Evolutionary conservation across 1,139 yeast genomes (phyloP).

Genomic region (Entelexis sorbosivorans): DNA sequence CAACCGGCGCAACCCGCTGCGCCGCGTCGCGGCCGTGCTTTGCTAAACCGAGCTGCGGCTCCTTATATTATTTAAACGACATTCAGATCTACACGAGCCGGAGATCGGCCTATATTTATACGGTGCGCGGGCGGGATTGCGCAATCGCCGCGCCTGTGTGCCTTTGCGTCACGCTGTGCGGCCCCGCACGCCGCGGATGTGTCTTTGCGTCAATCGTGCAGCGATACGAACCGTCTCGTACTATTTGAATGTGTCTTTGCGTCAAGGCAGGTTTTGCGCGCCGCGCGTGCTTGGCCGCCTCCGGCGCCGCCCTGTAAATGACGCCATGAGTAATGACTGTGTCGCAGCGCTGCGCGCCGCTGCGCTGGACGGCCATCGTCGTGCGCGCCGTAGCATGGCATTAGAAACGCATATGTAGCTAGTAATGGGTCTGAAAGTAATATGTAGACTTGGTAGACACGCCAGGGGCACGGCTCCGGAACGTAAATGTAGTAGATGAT

Average conservation of each 20-base stretch:
- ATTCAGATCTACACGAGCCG: neutral
- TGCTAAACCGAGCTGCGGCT: constrained; percentile 30
- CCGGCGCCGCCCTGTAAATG: too few relatives aligned
- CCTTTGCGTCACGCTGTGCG: neutral
- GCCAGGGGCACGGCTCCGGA: too few relatives aligned
- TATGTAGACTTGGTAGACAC: too few relatives aligned
- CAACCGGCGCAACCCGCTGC: constrained; percentile 30
- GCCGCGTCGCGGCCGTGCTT: constrained; percentile 35
- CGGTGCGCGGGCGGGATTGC: neutral
- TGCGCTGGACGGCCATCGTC: too few relatives aligned
- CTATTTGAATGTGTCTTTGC: neutral
- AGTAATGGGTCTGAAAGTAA: too few relatives aligned
- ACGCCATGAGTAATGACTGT: too few relatives aligned
- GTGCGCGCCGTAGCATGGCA: too few relatives aligned
- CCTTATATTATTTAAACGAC: neutral
- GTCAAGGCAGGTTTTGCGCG: neutral
- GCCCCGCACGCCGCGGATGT: neutral
- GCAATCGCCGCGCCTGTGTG: neutral
- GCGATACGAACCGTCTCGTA: too few relatives aligned
- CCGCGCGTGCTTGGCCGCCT: too few relatives aligned
- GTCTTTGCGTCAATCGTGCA: neutral
- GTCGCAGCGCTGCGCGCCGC: too few relatives aligned
- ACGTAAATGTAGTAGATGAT: too few relatives aligned
- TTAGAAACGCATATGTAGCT: too few relatives aligned
- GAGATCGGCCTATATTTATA: neutral